A percentile compares a stretch with the other conserved stretches of the same genome.
Conservation (phyloP, 2,329 filamentous ascomycete species). For the Chalaropsis ovoidea region DNA sequence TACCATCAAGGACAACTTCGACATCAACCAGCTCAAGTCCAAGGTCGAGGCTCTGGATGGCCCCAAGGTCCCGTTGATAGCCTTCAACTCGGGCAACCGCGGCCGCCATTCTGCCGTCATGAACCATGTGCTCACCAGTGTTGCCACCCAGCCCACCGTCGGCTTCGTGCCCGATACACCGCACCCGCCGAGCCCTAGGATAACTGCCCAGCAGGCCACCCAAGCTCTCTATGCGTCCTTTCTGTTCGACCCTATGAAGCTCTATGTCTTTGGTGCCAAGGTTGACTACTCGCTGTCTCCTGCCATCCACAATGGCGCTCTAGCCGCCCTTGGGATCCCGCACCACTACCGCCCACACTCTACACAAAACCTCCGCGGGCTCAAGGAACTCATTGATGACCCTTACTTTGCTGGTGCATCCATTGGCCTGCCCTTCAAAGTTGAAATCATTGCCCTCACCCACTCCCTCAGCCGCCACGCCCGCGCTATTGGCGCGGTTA, state of each 20-base stretch:
- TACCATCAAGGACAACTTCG: slow-evolving; percentile 52
- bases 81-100: slow-evolving; percentile 53
- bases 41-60: slow-evolving; percentile 38
- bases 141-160: slow-evolving; percentile 25
- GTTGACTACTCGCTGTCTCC: slow-evolving; percentile 64
- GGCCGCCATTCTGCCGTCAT: slow-evolving; percentile 57
- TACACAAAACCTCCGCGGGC: slow-evolving; percentile 49
- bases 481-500: slow-evolving; percentile 63
- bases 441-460: slow-evolving; percentile 58
- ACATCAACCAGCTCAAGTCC: slow-evolving; percentile 46
- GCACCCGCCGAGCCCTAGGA: slow-evolving; percentile 26
- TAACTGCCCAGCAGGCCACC: slow-evolving; percentile 55
- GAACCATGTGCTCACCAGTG: slow-evolving; percentile 45
- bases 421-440: slow-evolving; percentile 64
- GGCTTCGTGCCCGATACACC: slow-evolving; percentile 30
- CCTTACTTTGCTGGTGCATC: slow-evolving; percentile 62
- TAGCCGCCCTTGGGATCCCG: slow-evolving; percentile 56
- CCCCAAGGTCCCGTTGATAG: slow-evolving; percentile 45
- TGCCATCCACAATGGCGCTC: slow-evolving; percentile 65
- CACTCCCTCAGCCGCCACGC: slow-evolving; percentile 63
- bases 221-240: slow-evolving; percentile 56
- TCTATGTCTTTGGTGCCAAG: slow-evolving; percentile 64
- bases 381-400: slow-evolving; percentile 55
- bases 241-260: slow-evolving; percentile 57
- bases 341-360: slow-evolving; percentile 58